Conservation (phyloP, 2,329 filamentous ascomycete species). For the Fusarium mexicanum region DNA sequence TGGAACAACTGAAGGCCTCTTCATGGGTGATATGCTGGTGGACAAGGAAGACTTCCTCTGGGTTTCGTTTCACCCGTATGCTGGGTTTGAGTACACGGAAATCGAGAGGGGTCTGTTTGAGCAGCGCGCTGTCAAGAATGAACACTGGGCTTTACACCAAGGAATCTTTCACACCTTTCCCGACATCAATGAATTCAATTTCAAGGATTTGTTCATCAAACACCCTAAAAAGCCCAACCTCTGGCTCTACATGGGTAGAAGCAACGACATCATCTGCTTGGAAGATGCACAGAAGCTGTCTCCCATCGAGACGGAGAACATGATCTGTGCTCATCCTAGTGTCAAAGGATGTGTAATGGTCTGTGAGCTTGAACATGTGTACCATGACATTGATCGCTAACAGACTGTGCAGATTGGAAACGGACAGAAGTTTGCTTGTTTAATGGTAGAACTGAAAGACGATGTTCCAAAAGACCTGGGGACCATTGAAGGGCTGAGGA, state of each 20-base stretch:
- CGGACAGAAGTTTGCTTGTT: background rate
- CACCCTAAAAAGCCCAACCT: background rate
- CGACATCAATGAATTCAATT: background rate
- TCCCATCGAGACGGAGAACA: background rate
- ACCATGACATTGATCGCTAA: accelerated
- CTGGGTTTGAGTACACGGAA: background rate
- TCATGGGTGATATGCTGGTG: background rate
- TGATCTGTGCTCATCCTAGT: background rate
- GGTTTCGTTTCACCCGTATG: background rate
- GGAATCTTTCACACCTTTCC: background rate
- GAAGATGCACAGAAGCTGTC: background rate
- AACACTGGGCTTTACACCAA: background rate
- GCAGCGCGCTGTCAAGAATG: background rate
- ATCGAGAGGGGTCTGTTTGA: background rate
- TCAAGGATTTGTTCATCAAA: background rate
- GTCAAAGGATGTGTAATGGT: background rate
- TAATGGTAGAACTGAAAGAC: background rate
- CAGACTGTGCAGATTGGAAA: background rate
- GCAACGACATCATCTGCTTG: background rate
- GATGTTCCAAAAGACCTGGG: accelerated
- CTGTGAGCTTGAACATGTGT: accelerated
- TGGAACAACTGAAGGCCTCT: background rate
- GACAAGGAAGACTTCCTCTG: background rate
- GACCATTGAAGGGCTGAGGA: accelerated
- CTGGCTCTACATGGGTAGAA: background rate